Evolutionary conservation across 129 eudicot genomes (phyloP), one percentile per base, ranked within the genome.

Genomic region (Heracleum sosnowskyi): DNA sequence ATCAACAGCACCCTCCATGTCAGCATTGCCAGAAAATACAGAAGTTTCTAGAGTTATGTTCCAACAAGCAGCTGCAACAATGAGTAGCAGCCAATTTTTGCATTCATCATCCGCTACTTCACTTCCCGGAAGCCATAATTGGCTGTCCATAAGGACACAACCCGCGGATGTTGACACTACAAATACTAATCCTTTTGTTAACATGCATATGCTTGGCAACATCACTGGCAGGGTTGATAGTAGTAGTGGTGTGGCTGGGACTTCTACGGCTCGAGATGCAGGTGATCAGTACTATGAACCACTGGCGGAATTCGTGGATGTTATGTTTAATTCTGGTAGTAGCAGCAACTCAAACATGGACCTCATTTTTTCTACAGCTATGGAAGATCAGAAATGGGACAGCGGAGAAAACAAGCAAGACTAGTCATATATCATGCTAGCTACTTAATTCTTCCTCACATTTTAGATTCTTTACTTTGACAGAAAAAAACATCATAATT

Each of bases 1-100:
- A 68, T 79, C 93, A 75, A 88, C 98, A 2, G 93, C 96, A n/a
- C 97, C 98, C 18, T 83, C 98, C 39, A 74, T 85, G 7, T 83
- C 98, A 45, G 79, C 85, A 77, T 81, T 66, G 68, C 68, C 68
- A 11, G 33, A 57, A 57, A 57, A 57, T 2, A 57, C 66, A 57
- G 66, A 57, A 57, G 66, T 2, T 57, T 57, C 66, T 57, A 24
- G 66, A 57, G 66, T 57, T 9, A 57, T 57, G 66, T 57, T 57
- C 31, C 66, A 57, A 10, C 66, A 57, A 57, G 66, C 66, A 57
- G 66, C 66, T 2, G 66, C 17, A 60, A 60, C 68, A n/a, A n/a
- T 60, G 68, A 60, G 34, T 26, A 60, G 68, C 34, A 60, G 33
- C 55, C 81, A 82, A 40, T 82, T 79, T 22, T 80, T 82, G 5